Conservation (phyloP, 1,284 basidiomycete genomes). For the Puccinia hordei region DNA sequence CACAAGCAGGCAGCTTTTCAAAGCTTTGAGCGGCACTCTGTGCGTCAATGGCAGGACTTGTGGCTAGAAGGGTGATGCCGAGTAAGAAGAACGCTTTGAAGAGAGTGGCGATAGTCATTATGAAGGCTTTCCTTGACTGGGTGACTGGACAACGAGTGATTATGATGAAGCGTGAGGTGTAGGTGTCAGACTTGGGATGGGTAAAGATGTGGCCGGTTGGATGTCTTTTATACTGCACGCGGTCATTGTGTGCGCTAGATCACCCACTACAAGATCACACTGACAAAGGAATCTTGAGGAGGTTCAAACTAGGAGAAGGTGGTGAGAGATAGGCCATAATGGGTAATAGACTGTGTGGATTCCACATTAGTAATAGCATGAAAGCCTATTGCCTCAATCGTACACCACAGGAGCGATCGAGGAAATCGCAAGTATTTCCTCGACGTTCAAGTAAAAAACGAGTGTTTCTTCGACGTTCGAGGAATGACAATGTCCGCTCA, state of each 20-base stretch:
- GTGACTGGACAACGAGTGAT: neutral
- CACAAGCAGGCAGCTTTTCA: conserved; percentile 5
- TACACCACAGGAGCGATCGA: too few species aligned
- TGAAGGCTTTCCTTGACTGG: neutral
- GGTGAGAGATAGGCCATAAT: neutral
- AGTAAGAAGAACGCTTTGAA: conserved; percentile 5
- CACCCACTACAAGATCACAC: neutral
- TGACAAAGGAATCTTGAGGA: neutral
- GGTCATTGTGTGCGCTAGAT: neutral
- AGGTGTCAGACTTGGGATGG: too few species aligned
- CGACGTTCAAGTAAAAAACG: too few species aligned
- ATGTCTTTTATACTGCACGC: neutral
- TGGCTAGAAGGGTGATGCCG: conserved; percentile 10
- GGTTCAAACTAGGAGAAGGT: neutral
- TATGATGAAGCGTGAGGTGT: too few species aligned
- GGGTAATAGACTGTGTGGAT: neutral
- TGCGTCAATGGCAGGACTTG: neutral
- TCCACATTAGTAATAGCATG: neutral
- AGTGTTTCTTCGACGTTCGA: too few species aligned
- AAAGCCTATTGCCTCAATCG: neutral
- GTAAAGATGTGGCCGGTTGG: neutral
- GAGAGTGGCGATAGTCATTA: conserved; percentile 6
- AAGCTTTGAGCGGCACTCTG: neutral
- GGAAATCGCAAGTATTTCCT: too few species aligned
- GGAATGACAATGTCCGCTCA: too few species aligned